These are phyloP conservation scores for Dimocarpus longan DNA, from an alignment of 345 rosid genomes.

Conservation along the genomic window DNA sequence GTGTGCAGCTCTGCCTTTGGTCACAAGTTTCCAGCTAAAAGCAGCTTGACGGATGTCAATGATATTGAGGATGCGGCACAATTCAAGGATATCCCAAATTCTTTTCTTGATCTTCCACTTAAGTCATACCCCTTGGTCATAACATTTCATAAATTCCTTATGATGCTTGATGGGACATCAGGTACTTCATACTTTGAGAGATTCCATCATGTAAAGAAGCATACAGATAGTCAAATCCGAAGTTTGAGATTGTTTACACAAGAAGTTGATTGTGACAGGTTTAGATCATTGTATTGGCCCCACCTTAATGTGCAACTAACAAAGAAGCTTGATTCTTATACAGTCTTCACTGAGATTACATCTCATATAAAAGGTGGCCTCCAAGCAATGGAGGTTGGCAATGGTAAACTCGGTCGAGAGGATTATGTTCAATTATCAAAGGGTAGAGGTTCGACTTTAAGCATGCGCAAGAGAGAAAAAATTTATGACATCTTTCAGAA, in stretches of 20 bases:
- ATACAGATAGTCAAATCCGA: slow-evolving; percentile 18
- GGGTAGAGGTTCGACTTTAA: slow-evolving; percentile 40
- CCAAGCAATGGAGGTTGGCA: slow-evolving; percentile 20
- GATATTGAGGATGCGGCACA: slow-evolving; percentile 32
- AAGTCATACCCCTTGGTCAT: slow-evolving; percentile 46
- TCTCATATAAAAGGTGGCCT: slow-evolving; percentile 54
- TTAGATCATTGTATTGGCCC: slow-evolving; percentile 50
- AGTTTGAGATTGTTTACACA: slow-evolving; percentile 25
- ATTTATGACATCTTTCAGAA: slow-evolving; percentile 41
- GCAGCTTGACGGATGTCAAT: slow-evolving; percentile 24
- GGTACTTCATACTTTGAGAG: slow-evolving; percentile 48
- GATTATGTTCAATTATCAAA: slow-evolving; percentile 37
- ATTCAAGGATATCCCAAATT: slow-evolving; percentile 46
- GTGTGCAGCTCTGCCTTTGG: slow-evolving; percentile 36
- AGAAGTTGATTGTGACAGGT: slow-evolving; percentile 51
- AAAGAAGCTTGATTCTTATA: slow-evolving; percentile 45
- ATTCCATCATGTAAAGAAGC: slow-evolving; percentile 37
- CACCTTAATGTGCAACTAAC: slow-evolving; percentile 36
- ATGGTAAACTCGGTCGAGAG: slow-evolving; percentile 33
- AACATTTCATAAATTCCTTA: slow-evolving; percentile 49
- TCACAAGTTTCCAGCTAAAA: slow-evolving; percentile 21
- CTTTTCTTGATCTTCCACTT: slow-evolving; percentile 35
- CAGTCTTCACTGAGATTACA: slow-evolving; percentile 53
- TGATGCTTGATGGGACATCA: slow-evolving; percentile 57
- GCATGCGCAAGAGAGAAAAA: slow-evolving; percentile 25